phyloP scores from a whole-genome alignment of 1,284 basidiomycete species.

The Microstroma glucosiphilum region DNA sequence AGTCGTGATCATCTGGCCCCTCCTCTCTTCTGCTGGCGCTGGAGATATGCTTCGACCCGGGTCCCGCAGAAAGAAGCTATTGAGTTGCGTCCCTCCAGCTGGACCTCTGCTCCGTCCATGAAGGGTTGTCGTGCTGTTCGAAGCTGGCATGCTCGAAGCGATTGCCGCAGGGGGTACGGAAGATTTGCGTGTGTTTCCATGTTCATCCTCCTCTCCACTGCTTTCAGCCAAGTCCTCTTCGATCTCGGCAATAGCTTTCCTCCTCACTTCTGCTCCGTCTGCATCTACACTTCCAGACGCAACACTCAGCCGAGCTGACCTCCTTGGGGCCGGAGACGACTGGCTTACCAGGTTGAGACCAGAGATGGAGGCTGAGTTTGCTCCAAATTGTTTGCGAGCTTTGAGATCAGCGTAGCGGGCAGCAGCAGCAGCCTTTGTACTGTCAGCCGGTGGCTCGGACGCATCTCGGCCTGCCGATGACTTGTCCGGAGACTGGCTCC shows the following conservation, averaged over 20 bases:
- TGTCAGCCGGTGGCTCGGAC: too few species aligned
- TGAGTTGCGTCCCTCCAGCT: not conserved
- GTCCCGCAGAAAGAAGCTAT: constrained; percentile 11
- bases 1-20: not conserved
- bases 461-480: not conserved
- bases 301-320: constrained; percentile 5
- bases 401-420: not conserved
- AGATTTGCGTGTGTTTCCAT: not conserved
- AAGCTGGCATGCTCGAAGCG: not conserved
- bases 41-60: not conserved
- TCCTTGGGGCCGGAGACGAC: not conserved
- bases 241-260: not conserved
- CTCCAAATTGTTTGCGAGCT: not conserved
- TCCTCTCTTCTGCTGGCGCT: not conserved
- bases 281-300: not conserved
- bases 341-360: not conserved
- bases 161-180: not conserved
- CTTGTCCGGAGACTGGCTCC: not conserved
- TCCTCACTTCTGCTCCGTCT: not conserved
- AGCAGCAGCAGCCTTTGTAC: not conserved
- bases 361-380: not conserved
- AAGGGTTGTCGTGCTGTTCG: not conserved
- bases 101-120: not conserved
- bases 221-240: constrained; percentile 2
- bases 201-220: not conserved